phyloP scores from a whole-genome alignment of 768 basidiomycete genomes.

The Austroboletus eburneus region DNA sequence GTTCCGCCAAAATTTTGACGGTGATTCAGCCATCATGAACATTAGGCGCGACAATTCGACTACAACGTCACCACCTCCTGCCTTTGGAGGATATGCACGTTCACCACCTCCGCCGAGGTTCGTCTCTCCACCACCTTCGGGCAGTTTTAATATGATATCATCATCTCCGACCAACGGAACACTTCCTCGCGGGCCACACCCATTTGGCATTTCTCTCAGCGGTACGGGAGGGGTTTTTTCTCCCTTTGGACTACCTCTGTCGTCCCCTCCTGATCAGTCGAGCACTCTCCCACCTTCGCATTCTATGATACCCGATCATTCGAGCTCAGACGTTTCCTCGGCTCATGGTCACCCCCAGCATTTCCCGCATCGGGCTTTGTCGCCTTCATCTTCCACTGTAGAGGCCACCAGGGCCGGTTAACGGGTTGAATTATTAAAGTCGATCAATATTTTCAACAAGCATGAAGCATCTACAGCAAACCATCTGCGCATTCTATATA shows the following conservation, averaged over 20 bases:
- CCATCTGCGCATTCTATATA: conserved; percentile 39
- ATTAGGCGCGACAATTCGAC: conserved; percentile 24
- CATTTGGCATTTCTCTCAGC: conserved; percentile 31
- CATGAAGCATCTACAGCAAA: conserved; percentile 38
- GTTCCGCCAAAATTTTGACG: conserved; percentile 28
- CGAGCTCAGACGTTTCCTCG: conserved; percentile 27
- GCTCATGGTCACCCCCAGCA: conserved; percentile 35
- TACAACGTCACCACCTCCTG: conserved; percentile 22
- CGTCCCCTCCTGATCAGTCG: conserved; percentile 28
- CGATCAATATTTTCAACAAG: conserved; percentile 37
- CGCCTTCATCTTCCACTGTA: conserved; percentile 36
- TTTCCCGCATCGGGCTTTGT: conserved; percentile 38
- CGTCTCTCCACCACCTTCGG: conserved; percentile 30
- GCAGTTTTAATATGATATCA: conserved; percentile 26
- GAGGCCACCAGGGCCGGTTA: conserved; percentile 38
- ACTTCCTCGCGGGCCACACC: conserved; percentile 29
- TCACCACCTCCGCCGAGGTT: conserved; percentile 33
- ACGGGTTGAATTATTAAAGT: conserved; percentile 36
- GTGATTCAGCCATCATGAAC: conserved; percentile 17
- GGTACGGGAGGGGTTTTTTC: conserved; percentile 25
- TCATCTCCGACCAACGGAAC: conserved; percentile 24
- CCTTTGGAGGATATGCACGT: conserved; percentile 29
- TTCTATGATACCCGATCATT: conserved; percentile 35
- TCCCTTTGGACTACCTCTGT: conserved; percentile 31
- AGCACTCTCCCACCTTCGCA: conserved; percentile 27